Evolutionary conservation across 1,284 basidiomycete species (phyloP), one percentile per base, ranked within the genome.

Genomic region (Phellinidium pouzarii): DNA sequence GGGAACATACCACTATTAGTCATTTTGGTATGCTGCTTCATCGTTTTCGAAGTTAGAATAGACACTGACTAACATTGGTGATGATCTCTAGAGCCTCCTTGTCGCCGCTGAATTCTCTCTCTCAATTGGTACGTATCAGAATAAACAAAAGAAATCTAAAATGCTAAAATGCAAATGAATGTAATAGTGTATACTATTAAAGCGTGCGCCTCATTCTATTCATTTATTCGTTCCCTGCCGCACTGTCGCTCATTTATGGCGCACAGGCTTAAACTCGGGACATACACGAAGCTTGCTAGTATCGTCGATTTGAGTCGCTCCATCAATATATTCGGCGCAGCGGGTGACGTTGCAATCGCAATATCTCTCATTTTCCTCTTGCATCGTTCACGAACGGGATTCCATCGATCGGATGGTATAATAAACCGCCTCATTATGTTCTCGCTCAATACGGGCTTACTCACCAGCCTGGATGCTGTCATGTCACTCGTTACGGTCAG

Each of bases 391-490:
- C 43, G 56, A 8, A 57, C 56, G 14, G 56, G 56, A 6, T 57
- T 54, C 49, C 26, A 36, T 22, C 38, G 49, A 7, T 55, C 56
- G 14, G 56, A 57, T 20, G 49, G 26, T 26, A 57, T 57, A 20
- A 52, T 57, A 38, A 57, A 54, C 36, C 44, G 53, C 6, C 52
- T 57, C 9, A 57, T 57, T 44, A 23, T 55, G 26, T 57, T 57
- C 49, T 48, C 53, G 3, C 36, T 57, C 29, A 57, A 57, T 26
- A 57, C 56, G 8, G 56, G 56, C 14, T 36, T 55, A 20, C 40
- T 57, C 7, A 57, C 56, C n/a, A 48, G 53, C 29, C 34, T 55
- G n/a, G 55, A 53, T 22, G 56, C 56, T 2, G 41, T 57, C 38
- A 44, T 52, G 48, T 52, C 53, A 14, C 46, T 55, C 25, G 27